Percentiles rank a stretch among this genome's conserved stretches.
Conservation (phyloP, 2,329 filamentous ascomycete species). For the Fusarium dlaminii region DNA sequence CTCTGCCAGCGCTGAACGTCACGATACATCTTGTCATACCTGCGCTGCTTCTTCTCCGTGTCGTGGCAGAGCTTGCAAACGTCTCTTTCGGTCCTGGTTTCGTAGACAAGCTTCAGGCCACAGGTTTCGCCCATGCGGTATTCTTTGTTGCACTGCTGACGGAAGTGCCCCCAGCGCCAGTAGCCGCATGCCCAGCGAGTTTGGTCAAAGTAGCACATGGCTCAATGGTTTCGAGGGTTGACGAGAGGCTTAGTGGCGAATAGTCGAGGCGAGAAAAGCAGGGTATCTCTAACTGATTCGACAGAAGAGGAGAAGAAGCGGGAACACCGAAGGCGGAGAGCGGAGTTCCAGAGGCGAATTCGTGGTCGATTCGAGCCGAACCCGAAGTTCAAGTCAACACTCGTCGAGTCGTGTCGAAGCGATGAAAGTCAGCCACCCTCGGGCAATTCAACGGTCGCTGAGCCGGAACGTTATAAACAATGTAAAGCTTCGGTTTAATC, state of each 20-base stretch:
- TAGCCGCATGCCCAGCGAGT: conserved; percentile 86
- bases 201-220: conserved; percentile 97
- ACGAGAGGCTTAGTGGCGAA: conserved; percentile 19
- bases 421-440: background rate
- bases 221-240: conserved; percentile 41
- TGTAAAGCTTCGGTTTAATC: conserved; percentile 14
- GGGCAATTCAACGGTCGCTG: conserved; percentile 5
- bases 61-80: conserved; percentile 89
- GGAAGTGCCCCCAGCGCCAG: conserved; percentile 95
- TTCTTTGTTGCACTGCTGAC: conserved; percentile 91
- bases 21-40: conserved; percentile 76
- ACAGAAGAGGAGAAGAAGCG: conserved; percentile 28
- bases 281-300: conserved; percentile 12
- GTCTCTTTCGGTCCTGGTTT: conserved; percentile 69
- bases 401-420: conserved; percentile 17
- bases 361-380: conserved; percentile 30
- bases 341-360: conserved; percentile 29
- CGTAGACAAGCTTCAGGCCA: conserved; percentile 88
- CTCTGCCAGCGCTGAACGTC: conserved; percentile 81
- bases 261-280: conserved; percentile 2
- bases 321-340: conserved; percentile 25
- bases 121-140: conserved; percentile 97
- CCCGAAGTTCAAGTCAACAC: conserved; percentile 19
- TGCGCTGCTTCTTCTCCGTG: conserved; percentile 84
- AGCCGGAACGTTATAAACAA: conserved; percentile 6